Base-by-base conservation (phyloP, 805 yeast genomes). In the Candida bentonensis region DNA sequence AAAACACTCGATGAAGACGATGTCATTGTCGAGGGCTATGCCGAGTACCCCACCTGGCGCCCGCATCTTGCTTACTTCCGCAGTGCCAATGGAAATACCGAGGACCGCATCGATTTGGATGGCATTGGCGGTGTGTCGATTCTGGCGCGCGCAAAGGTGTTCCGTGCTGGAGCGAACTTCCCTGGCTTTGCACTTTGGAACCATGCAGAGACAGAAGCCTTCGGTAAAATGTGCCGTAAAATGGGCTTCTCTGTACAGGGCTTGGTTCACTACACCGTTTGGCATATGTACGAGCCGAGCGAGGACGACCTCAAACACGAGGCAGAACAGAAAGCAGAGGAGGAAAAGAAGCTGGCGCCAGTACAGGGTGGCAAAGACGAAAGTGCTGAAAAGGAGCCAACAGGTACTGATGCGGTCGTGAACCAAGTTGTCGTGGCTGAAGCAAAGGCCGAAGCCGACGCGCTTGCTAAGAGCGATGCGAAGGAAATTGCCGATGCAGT, bases 51-150 rank as follows among this genome's bases (percentile, higher is more conserved):
- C 40, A 89, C 97, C 1, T 89, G 96, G 96, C 75, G 97, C 63
- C 94, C 96, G 2, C 97, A 89, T 64, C 68, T 89, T 51, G 96
- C 96, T 0, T 89, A 89, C 60, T 70, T 89, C 58, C 71, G 96
- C 51, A 94, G 82, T 59, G 57, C 56, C 23, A 77, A 80, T 53
- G 96, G 96, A 22, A 86, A 87, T 63, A 88, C 88, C 1, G 89
- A 84, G 58, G 87, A 80, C 39, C 89, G 84, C 59, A 79, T 89
- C 78, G 87, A 81, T 44, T 68, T 88, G 48, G 96, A 88, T 62
- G 97, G 97, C 44, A 85, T 88, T 51, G 97, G 97, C 21, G 97
- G 97, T 50, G 97, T 89, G 40, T 84, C 95, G 1, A 86, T 89
- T 50, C 68, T 89, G 52, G 73, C 94, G 28, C 82, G 81, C 60